phyloP scores from a whole-genome alignment of 208 protist genomes.

The Leishmania gerbilli region DNA sequence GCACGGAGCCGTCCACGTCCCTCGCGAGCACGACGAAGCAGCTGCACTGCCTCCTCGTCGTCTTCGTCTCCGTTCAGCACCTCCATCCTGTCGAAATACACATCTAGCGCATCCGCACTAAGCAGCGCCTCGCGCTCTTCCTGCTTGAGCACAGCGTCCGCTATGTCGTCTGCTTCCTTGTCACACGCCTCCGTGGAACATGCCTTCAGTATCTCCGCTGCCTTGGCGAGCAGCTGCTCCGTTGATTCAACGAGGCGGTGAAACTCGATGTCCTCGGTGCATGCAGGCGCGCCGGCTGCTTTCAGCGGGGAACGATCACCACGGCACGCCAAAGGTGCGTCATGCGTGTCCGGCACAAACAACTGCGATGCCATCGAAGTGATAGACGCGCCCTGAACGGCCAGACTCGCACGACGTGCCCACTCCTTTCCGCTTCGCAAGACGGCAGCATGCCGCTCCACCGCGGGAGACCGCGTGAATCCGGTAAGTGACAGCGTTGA shows the following conservation, averaged over 20 bases:
- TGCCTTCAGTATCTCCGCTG: not conserved
- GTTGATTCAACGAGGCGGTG: conserved; percentile 13
- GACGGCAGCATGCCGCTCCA: conserved; percentile 7
- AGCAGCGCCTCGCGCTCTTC: conserved; percentile 19
- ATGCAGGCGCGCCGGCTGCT: not conserved
- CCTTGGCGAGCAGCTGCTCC: conserved; percentile 18
- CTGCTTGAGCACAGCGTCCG: conserved; percentile 13
- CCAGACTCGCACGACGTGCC: conserved; percentile 22
- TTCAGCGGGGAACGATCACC: not conserved
- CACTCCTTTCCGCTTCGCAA: conserved; percentile 28
- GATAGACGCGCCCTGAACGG: conserved; percentile 11
- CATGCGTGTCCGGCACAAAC: not conserved
- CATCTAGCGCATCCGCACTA: conserved; percentile 17
- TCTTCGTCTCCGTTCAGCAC: conserved; percentile 23
- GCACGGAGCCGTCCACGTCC: conserved; percentile 7
- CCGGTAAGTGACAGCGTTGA: not conserved
- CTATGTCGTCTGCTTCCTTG: not conserved
- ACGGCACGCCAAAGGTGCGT: not conserved
- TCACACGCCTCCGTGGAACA: not conserved
- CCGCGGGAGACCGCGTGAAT: not conserved
- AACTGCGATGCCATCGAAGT: conserved; percentile 17
- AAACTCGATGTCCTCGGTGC: conserved; percentile 5
- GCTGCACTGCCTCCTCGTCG: conserved; percentile 30
- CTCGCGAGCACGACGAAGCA: conserved; percentile 30
- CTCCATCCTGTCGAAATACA: conserved; percentile 15